These are phyloP conservation scores for Paecilomyces sp. DNA, from an alignment of 2,329 filamentous ascomycete genomes.

Conservation along the genomic window DNA sequence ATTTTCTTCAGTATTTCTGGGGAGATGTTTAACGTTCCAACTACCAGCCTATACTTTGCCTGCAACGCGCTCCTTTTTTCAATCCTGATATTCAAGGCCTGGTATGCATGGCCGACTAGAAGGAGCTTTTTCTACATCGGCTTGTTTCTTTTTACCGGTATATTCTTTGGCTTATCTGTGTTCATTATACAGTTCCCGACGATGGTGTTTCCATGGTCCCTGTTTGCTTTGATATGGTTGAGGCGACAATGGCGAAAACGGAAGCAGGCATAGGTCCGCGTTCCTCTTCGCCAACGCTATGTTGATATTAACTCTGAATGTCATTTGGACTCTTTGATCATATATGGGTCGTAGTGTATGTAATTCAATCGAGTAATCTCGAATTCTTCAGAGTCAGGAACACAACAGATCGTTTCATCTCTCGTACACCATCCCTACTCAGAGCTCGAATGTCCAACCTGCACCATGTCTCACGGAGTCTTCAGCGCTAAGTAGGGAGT, in stretches of 20 bases:
- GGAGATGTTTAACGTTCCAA: background rate
- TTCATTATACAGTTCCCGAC: background rate
- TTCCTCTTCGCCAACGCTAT: background rate
- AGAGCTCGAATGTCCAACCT: too few relatives aligned
- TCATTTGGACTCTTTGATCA: too few relatives aligned
- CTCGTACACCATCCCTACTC: too few relatives aligned
- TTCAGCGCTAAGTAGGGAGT: too few relatives aligned
- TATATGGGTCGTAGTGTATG: too few relatives aligned
- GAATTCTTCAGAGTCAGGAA: too few relatives aligned
- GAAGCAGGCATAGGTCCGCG: background rate
- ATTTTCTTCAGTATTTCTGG: background rate
- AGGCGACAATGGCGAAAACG: background rate
- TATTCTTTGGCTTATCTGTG: background rate
- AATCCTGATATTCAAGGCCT: background rate
- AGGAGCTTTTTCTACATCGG: background rate
- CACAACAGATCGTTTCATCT: too few relatives aligned
- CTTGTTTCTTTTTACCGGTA: background rate
- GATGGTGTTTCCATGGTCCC: background rate
- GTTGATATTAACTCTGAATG: too few relatives aligned
- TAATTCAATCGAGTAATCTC: too few relatives aligned
- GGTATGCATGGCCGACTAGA: background rate
- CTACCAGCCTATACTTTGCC: too few relatives aligned
- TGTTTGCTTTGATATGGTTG: background rate
- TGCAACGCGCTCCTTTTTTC: background rate
- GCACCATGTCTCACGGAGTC: too few relatives aligned